phyloP scores from a whole-genome alignment of 129 eudicot species.

The Apium graveolens region DNA sequence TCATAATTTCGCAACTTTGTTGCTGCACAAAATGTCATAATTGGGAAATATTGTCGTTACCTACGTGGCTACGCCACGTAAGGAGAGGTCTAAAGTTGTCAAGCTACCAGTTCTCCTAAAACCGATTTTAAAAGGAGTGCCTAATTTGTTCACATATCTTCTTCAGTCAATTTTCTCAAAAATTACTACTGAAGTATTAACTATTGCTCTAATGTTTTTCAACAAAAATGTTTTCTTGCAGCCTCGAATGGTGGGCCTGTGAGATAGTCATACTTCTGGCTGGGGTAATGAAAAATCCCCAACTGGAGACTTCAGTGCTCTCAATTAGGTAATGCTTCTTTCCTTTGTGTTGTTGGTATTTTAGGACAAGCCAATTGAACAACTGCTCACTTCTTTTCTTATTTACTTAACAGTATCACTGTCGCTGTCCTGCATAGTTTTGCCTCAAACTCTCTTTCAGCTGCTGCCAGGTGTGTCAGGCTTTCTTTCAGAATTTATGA shows the following conservation, averaged over 20 bases:
- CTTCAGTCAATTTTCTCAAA: background rate
- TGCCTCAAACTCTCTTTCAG: background rate
- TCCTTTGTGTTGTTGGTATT: background rate
- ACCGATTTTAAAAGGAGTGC: background rate
- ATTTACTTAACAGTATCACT: background rate
- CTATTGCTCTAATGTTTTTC: no score
- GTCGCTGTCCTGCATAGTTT: background rate
- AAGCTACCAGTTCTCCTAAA: background rate
- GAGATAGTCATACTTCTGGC: no score
- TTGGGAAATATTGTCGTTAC: no score
- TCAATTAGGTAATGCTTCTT: background rate
- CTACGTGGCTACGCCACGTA: no score
- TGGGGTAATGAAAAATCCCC: background rate
- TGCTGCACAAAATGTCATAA: background rate
- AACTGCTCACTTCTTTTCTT: background rate
- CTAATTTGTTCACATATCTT: background rate
- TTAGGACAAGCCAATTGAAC: background rate
- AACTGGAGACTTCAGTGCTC: slow-evolving; percentile 3
- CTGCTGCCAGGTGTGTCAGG: background rate
- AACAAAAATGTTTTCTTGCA: background rate
- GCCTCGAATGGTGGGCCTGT: no score
- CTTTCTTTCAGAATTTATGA: background rate
- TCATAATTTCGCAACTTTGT: no score
- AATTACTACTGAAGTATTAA: no score
- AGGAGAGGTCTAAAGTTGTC: no score